phyloP scores from a whole-genome alignment of 108 stramenopile genomes.

The Skeletonema grethae region DNA sequence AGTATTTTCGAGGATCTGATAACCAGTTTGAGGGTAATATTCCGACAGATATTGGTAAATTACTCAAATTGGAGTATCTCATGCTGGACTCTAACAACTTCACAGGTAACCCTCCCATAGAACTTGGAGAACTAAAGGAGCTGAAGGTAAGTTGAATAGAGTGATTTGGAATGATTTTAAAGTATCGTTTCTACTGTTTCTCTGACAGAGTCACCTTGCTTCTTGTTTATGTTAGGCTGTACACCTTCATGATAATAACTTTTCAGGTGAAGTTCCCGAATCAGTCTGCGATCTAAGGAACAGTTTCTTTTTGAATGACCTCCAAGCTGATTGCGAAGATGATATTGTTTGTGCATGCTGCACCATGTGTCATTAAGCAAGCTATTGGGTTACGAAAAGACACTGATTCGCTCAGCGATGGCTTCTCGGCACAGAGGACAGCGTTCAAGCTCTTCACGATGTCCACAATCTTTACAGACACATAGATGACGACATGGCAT shows the following conservation, averaged over 20 bases:
- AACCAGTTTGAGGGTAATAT: conserved; percentile 41
- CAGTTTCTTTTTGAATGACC: conserved; percentile 30
- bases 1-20: conserved; percentile 28
- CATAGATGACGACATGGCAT: conserved; percentile 42
- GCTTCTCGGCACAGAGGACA: conserved; percentile 42
- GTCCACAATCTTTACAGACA: conserved; percentile 36
- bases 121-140: conserved; percentile 36
- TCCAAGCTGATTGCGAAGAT: conserved; percentile 31
- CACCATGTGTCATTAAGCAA: conserved; percentile 1
- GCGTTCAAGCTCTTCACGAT: conserved; percentile 10
- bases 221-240: conserved; percentile 7
- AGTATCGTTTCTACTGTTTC: background rate
- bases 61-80: conserved; percentile 45
- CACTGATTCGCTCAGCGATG: conserved; percentile 32
- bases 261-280: conserved; percentile 29
- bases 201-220: background rate
- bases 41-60: conserved; percentile 42
- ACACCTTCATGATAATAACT: conserved; percentile 35
- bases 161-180: background rate
- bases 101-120: conserved; percentile 17
- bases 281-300: conserved; percentile 28
- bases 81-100: conserved; percentile 42
- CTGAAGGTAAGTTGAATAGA: conserved; percentile 20
- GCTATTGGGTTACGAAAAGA: conserved; percentile 13
- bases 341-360: conserved; percentile 32